Evolutionary conservation across 441 rosid species (phyloP), one percentile per base, ranked within the genome.

Genomic region (Populus hybrid): DNA sequence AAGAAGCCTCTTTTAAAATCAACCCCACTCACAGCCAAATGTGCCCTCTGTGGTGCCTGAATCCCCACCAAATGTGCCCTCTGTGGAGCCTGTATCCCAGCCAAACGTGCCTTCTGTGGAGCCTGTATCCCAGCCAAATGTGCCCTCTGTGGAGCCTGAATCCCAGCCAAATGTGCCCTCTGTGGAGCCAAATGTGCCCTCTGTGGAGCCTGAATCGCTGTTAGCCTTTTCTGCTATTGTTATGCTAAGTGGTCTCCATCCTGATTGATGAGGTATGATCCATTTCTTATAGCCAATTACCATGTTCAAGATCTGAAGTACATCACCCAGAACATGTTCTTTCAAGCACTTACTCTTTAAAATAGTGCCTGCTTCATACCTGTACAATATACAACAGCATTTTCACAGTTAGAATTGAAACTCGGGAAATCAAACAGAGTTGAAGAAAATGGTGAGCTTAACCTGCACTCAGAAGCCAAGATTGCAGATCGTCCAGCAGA

Each of bases 181-280:
- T n/a, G n/a, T n/a, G n/a, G n/a, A n/a, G n/a, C n/a, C n/a, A n/a
- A n/a, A n/a, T n/a, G n/a, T n/a, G n/a, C 9, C 70, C 56, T 36
- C 7, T 16, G 53, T 24, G 24, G 56, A 42, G 24, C 72, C 73
- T 63, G 59, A 64, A 68, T 82, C 69, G 36, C n/a, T 16, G 33
- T 64, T 69, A 12, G 66, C 68, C 78, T 14, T 14, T 11, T 76
- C 75, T 67, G 78, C 56, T 33, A 84, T 68, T 56, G 64, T 68
- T 74, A 87, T 80, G 70, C 24, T 81, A 71, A 87, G 78, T 29
- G 89, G 89, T 36, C 83, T 85, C 89, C 89, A 87, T 38, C 89
- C 86, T 2, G 82, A 83, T 56, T 70, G 85, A 78, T 79, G 84
- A 73, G 70, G 83, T 69, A 73, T 18, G 69, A 87, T 78, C 89